Evolutionary conservation across 768 basidiomycete genomes (phyloP), one percentile per base, ranked within the genome.

Genomic region (Lactifluus echinatus): DNA sequence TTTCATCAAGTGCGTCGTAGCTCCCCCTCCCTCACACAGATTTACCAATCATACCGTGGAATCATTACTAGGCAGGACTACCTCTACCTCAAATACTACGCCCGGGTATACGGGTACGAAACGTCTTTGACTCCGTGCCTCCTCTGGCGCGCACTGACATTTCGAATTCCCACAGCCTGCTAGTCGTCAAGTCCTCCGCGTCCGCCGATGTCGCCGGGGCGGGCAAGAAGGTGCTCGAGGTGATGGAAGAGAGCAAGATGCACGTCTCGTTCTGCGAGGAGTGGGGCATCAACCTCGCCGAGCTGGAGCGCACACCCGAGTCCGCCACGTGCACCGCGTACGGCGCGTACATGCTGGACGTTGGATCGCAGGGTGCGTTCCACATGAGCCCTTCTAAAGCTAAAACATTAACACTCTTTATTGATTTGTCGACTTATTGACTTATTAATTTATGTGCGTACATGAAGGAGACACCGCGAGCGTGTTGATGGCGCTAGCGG

Each of bases 311-410:
- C 15, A 83, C 84, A 1, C 74, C 77, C 3, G 91, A 94, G 66
- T 79, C 83, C 0, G 64, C 83, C 0, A 80, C 83, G 6, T 90
- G 89, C 28, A 86, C 81, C 2, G 92, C 92, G 0, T 97, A 97
- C 65, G 89, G 91, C 0, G 84, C 85, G 8, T 97, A 85, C 71
- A 76, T 96, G 28, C 72, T 96, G 23, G 88, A 95, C 68, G 73
- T 82, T 0, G 91, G 90, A 0, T 63, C 89, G 11, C 82, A 76
- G 74, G 87, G 86, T 82, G 39, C 36, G 61, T 52, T 43, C n/a
- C n/a, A n/a, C n/a, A n/a, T n/a, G n/a, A n/a, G n/a, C n/a, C n/a
- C n/a, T n/a, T n/a, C n/a, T n/a, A n/a, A n/a, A n/a, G n/a, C n/a
- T n/a, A n/a, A n/a, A n/a, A n/a, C n/a, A n/a, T n/a, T n/a, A n/a